Base-by-base conservation (phyloP, 2,329 filamentous ascomycete genomes). In the Coniochaeta pulveracea region DNA sequence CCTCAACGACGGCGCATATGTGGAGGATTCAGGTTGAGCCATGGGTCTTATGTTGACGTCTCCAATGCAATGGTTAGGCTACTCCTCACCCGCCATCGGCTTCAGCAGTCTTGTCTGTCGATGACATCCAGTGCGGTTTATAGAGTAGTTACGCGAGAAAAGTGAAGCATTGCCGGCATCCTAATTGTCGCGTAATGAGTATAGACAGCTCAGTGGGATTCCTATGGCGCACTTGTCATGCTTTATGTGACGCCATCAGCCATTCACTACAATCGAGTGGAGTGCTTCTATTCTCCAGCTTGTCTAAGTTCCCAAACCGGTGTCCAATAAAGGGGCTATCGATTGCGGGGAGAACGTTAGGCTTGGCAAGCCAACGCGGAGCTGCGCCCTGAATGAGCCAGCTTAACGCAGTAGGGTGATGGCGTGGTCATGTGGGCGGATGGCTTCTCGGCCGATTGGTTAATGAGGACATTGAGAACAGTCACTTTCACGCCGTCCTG, bases 231-330 rank as follows among this genome's bases (percentile, higher is more conserved):
- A n/a, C n/a, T n/a, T 12, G 5, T 27, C n/a, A 16, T 11, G 14
- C 16, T 27, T 27, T 19, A 29, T 8, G 26, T 29, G 26, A 29
- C 26, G 26, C 16, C 26, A 29, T 29, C 16, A 28, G 12, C 14
- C 12, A n/a, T 16, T n/a, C 26, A 29, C 18, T 18, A 18, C 26
- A 7, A n/a, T n/a, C 26, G 10, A 29, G 26, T 29, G 26, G 26
- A 18, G 26, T 11, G 15, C 10, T 19, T 29, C 16, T 29, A 17
- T 29, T 29, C 19, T 29, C 26, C 18, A n/a, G 26, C 26, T 29
- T 4, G 3, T 17, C 16, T 29, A 17, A 27, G 14, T 29, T 18
- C 14, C n/a, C 26, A 29, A 29, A 19, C 7, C n/a, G 5, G 7
- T 19, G 26, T 29, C 26, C 26, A 29, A 29, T 29, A 5, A n/a